Percentiles rank a stretch among this genome's conserved stretches.
Evolutionary conservation across 805 yeast species (phyloP).

Genomic region (Candida broadrunensis): DNA sequence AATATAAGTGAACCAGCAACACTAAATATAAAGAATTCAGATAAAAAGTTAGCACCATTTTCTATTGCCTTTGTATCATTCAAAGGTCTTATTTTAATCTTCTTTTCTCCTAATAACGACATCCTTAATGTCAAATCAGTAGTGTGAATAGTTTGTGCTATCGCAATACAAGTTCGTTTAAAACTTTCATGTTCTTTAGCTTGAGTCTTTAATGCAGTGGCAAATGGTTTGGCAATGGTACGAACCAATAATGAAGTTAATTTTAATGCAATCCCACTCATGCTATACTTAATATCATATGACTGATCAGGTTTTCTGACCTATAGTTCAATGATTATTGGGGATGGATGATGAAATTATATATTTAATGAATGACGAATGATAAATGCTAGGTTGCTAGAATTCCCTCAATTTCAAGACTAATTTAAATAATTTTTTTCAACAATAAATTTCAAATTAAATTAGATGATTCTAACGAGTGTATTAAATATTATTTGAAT

Average conservation of each 20-base stretch:
- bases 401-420: too few species aligned
- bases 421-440: too few species aligned
- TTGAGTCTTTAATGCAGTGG: conserved; percentile 65
- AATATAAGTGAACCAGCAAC: conserved; percentile 78
- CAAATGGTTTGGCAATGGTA: conserved; percentile 78
- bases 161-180: conserved; percentile 55
- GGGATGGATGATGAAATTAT: too few species aligned
- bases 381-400: too few species aligned
- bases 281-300: conserved; percentile 18
- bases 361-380: too few species aligned
- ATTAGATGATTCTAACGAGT: too few species aligned
- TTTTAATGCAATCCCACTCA: conserved; percentile 79
- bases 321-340: too few species aligned
- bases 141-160: conserved; percentile 71
- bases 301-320: too few species aligned
- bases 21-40: conserved; percentile 73
- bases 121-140: conserved; percentile 62
- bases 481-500: too few species aligned
- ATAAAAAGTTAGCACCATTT: conserved; percentile 73
- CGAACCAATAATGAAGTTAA: conserved; percentile 67
- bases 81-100: conserved; percentile 65
- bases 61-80: conserved; percentile 82
- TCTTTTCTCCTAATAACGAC: conserved; percentile 54
- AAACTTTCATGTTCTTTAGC: conserved; percentile 72
- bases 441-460: too few species aligned